Percentiles rank a stretch among this genome's conserved stretches.
Evolutionary conservation across 164 flowering plant species (phyloP).

Genomic region (Dillenia turbinata): DNA sequence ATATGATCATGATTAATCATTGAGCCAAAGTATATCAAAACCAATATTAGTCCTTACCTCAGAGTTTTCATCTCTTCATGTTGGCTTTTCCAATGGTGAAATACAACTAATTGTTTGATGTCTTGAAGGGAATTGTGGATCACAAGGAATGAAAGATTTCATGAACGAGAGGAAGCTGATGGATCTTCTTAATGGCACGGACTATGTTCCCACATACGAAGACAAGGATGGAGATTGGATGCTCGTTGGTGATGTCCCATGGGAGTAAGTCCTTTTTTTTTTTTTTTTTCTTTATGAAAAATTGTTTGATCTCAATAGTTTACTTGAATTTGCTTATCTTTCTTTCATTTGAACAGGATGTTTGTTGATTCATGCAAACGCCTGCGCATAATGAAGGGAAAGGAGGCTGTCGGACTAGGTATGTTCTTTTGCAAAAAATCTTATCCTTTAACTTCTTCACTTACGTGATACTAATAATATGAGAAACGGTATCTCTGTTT

Average conservation of each 20-base stretch:
- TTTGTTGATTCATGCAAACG: slow-evolving; percentile 47
- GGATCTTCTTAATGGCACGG: slow-evolving; percentile 68
- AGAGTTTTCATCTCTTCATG: too few relatives aligned
- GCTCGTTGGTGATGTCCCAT: slow-evolving; percentile 90
- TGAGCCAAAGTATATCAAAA: too few relatives aligned
- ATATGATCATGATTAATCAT: too few relatives aligned
- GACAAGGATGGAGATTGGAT: slow-evolving; percentile 95
- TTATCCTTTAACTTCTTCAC: too few relatives aligned
- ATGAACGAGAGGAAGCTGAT: slow-evolving; percentile 79
- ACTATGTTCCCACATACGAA: slow-evolving; percentile 77
- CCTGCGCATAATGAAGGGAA: slow-evolving; percentile 44
- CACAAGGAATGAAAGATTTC: slow-evolving; percentile 82
- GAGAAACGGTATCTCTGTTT: too few relatives aligned
- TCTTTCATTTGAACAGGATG: slow-evolving; percentile 27
- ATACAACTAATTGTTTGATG: not conserved
- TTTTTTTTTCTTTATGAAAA: not conserved
- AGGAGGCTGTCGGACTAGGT: slow-evolving; percentile 48
- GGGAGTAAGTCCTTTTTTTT: slow-evolving; percentile 56
- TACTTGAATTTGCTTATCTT: not conserved
- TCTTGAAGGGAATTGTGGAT: slow-evolving; percentile 47
- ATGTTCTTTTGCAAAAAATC: slow-evolving; percentile 1
- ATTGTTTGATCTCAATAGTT: not conserved
- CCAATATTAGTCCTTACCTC: too few relatives aligned
- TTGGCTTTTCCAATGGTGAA: not conserved
- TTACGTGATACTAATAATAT: too few relatives aligned